These are phyloP conservation scores for Rutstroemia sp. DNA, from an alignment of 2,329 filamentous ascomycete genomes.

Conservation along the genomic window DNA sequence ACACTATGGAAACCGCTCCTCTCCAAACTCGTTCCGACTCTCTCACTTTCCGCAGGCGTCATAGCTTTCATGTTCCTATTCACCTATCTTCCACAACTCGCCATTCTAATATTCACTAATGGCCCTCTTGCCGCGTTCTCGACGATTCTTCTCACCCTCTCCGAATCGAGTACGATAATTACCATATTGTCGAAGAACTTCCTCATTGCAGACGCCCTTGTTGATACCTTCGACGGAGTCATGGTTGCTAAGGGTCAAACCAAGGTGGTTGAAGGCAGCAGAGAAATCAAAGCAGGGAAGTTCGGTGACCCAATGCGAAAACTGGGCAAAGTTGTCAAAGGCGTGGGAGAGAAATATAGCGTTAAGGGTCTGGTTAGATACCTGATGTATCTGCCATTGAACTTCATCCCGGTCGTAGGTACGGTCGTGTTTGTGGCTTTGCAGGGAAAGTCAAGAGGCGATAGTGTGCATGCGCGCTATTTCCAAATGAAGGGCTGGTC, in stretches of 20 bases:
- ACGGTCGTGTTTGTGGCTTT: conserved; percentile 73
- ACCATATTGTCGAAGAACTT: conserved; percentile 58
- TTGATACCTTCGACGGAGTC: conserved; percentile 83
- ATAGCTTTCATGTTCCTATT: conserved; percentile 79
- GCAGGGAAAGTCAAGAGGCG: conserved; percentile 47
- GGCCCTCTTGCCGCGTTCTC: conserved; percentile 73
- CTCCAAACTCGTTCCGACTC: conserved; percentile 49
- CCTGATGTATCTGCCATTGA: conserved; percentile 74
- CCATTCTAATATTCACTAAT: conserved; percentile 75
- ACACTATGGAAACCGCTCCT: conserved; percentile 52
- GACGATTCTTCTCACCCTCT: conserved; percentile 60
- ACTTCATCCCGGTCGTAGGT: conserved; percentile 86
- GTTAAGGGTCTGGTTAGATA: conserved; percentile 57
- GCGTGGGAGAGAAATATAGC: conserved; percentile 48
- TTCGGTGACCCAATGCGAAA: conserved; percentile 43
- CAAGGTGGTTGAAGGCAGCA: conserved; percentile 63
- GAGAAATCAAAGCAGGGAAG: conserved; percentile 59
- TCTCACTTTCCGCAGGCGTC: conserved; percentile 65
- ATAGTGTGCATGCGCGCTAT: conserved; percentile 53
- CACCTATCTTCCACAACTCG: conserved; percentile 78
- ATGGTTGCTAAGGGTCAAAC: conserved; percentile 44
- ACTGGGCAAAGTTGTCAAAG: conserved; percentile 51
- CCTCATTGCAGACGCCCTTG: conserved; percentile 71
- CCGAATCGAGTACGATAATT: conserved; percentile 52
- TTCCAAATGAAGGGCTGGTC: conserved; percentile 89